phyloP scores from a whole-genome alignment of 345 rosid genomes.

The Draba incana region DNA sequence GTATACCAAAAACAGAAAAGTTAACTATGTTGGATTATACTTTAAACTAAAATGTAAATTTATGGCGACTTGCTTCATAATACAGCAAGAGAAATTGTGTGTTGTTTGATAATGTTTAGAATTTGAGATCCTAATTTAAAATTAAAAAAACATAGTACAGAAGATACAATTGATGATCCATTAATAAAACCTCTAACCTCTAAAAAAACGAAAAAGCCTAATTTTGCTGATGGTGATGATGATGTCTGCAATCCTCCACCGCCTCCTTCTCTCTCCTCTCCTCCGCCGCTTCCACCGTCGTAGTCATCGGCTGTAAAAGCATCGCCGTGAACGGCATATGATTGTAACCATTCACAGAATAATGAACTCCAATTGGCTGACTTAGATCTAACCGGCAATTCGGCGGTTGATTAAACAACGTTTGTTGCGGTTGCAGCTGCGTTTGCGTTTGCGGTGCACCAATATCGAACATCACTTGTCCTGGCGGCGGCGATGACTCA shows the following conservation, averaged over 20 bases:
- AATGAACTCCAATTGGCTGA: constrained; percentile 25
- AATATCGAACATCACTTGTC: constrained; percentile 6
- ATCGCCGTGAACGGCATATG: constrained; percentile 40
- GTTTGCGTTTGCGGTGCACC: constrained; percentile 10
- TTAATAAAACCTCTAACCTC: not conserved
- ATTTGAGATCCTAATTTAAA: too few relatives aligned
- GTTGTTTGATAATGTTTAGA: too few relatives aligned
- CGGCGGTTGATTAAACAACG: not conserved
- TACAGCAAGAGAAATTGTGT: too few relatives aligned
- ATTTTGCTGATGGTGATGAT: not conserved
- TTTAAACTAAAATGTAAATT: too few relatives aligned
- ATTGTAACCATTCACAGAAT: constrained; percentile 17
- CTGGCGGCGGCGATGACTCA: constrained; percentile 29
- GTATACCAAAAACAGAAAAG: too few relatives aligned
- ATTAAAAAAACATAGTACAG: too few relatives aligned
- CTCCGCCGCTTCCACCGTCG: constrained; percentile 7
- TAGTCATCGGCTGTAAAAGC: constrained; percentile 33
- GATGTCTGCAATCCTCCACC: constrained; percentile 3
- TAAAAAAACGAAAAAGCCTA: not conserved
- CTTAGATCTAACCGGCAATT: constrained; percentile 22
- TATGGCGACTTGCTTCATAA: too few relatives aligned
- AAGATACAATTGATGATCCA: not conserved
- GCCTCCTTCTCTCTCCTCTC: constrained; percentile 18
- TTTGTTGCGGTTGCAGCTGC: constrained; percentile 19
- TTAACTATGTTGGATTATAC: too few relatives aligned